Evolutionary conservation across 164 flowering plant species (phyloP), one percentile per base, ranked within the genome.

Genomic region (Kalanchoe fedtschenkoi): DNA sequence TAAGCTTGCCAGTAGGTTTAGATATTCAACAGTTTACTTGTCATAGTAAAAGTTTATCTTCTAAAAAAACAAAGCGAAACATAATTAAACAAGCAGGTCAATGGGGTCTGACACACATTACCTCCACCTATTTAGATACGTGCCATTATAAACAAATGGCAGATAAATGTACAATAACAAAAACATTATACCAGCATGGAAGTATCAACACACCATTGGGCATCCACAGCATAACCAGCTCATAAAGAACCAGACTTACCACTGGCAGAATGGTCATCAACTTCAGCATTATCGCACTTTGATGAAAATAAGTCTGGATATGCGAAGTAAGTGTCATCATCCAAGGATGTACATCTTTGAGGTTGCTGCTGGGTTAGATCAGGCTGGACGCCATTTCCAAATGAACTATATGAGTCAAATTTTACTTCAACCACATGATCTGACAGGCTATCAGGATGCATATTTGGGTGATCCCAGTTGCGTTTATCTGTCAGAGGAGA

Each of bases 241-340:
- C 17, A 51, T 32, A 26, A n/a, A 51, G 14, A 28, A 51, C 56
- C 32, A 51, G 56, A 19, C 21, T 56, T 56, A 14, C n/a, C 0
- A 6, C 51, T 58, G 13, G 63, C 19, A 47, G 71, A 60, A 63
- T 69, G 71, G 67, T 24, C 38, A 41, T 66, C 74, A 46, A 74
- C 62, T 60, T 72, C 75, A 32, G 37, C 69, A 54, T 65, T 61
- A 21, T 79, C 47, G 14, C 67, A 70, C 38, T 75, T 74, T n/a
- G 83, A 63, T 5, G 71, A 66, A 61, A 92, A 92, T 69, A 92
- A 69, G 75, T 86, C 88, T 15, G 96, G 98, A 72, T 92, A 89
- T 6, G 98, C 76, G 60, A 77, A 81, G 62, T 80, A 82, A 2
- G 86, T 39, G 8, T 89, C 98, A 41, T 92, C 93, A 13, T 89